Percentiles rank a stretch among this genome's conserved stretches.
phyloP scores from a whole-genome alignment of 2,329 filamentous ascomycete species.

The Verticillium zaregamsianum region DNA sequence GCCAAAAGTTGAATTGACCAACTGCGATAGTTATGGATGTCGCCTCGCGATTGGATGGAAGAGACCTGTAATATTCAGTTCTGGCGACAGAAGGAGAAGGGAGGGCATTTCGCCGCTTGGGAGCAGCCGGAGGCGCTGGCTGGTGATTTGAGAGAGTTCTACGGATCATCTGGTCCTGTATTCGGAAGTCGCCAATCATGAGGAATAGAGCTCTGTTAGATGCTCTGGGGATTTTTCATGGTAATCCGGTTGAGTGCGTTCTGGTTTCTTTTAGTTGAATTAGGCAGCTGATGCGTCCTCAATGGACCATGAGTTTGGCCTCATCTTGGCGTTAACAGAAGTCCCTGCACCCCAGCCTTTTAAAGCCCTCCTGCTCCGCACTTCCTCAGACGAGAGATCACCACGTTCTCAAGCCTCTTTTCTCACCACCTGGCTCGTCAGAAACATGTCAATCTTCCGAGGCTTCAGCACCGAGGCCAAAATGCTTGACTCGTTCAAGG shows the following conservation, averaged over 20 bases:
- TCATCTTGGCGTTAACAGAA: background rate
- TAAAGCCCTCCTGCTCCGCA: background rate
- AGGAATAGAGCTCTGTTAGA: too few species aligned
- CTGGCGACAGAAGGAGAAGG: slow-evolving; percentile 1
- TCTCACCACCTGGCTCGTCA: too few species aligned
- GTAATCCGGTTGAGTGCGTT: too few species aligned
- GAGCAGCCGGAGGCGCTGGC: background rate
- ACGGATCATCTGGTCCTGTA: background rate
- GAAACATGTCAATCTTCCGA: too few species aligned
- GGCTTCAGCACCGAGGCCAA: too few species aligned
- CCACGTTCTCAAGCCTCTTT: too few species aligned
- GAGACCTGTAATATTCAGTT: slow-evolving; percentile 3
- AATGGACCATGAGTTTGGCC: background rate
- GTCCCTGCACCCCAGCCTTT: background rate
- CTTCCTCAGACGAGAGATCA: background rate
- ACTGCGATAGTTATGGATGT: background rate
- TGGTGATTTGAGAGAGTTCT: background rate
- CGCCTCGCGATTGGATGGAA: background rate
- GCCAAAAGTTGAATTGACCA: background rate
- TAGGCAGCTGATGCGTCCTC: background rate
- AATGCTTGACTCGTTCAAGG: too few species aligned
- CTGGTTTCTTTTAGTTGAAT: too few species aligned
- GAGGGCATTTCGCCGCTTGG: slow-evolving; percentile 1
- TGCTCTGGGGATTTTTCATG: too few species aligned
- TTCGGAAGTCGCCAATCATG: background rate